Evolutionary conservation across 495 filamentous ascomycete genomes (phyloP).

Genomic region (Astrothelium subdiscretum): DNA sequence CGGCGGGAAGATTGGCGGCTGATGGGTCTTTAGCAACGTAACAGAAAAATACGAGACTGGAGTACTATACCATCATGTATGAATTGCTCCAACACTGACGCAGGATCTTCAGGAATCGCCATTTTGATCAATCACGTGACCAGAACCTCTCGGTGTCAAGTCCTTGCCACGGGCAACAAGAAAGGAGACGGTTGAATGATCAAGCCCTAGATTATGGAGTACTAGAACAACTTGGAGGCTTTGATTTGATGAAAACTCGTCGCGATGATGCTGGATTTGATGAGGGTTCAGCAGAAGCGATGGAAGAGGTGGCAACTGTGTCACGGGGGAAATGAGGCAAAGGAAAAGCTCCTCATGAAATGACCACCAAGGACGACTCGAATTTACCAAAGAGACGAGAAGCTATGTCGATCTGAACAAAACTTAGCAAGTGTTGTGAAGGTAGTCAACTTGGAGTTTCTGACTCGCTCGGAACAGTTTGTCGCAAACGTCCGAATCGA

Average conservation of each 20-base stretch:
- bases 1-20: slow-evolving; percentile 80
- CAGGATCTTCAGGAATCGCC: slow-evolving; percentile 57
- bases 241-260: too few relatives aligned
- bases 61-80: slow-evolving; percentile 55
- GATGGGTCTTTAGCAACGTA: slow-evolving; percentile 15
- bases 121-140: slow-evolving; percentile 13
- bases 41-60: not conserved
- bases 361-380: too few relatives aligned
- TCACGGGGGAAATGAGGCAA: too few relatives aligned
- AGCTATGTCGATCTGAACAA: too few relatives aligned
- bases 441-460: not conserved
- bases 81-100: slow-evolving; percentile 85
- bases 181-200: not conserved
- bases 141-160: not conserved
- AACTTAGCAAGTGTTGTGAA: too few relatives aligned
- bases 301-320: too few relatives aligned
- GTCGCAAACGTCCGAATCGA: not conserved
- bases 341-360: too few relatives aligned
- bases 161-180: not conserved
- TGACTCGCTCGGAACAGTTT: not conserved
- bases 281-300: too few relatives aligned
- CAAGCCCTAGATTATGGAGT: too few relatives aligned
- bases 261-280: too few relatives aligned
- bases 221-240: too few relatives aligned
- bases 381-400: too few relatives aligned